phyloP scores from a whole-genome alignment of 139 green algal species.

The Haematococcus lacustris region DNA sequence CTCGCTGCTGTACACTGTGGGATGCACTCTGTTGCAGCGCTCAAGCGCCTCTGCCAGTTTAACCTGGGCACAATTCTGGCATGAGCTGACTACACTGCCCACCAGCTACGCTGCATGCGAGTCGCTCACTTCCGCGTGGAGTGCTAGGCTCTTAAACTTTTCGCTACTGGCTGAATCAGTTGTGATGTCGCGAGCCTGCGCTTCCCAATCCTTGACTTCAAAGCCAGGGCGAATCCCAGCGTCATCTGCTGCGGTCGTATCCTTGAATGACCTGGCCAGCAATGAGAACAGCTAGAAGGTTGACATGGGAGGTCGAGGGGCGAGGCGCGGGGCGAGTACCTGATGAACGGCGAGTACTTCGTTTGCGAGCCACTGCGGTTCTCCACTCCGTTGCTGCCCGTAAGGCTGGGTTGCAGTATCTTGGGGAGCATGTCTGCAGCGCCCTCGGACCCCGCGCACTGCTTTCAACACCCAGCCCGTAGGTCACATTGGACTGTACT shows the following conservation, averaged over 20 bases:
- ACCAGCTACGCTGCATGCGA: neutral
- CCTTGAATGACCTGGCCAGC: neutral
- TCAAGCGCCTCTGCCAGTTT: slow-evolving; percentile 57
- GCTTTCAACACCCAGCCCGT: no score
- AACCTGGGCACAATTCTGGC: neutral
- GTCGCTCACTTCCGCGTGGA: slow-evolving; percentile 39
- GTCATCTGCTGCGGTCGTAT: neutral
- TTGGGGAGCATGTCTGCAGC: neutral
- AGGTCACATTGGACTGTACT: no score
- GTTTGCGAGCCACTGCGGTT: neutral
- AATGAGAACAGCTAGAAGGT: neutral
- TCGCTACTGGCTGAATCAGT: slow-evolving; percentile 6
- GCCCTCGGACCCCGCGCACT: no score
- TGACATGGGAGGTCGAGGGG: neutral
- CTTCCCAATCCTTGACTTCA: slow-evolving; percentile 25
- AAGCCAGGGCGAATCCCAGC: no score
- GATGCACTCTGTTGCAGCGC: slow-evolving; percentile 28
- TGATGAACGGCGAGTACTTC: neutral
- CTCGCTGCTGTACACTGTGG: slow-evolving; percentile 5
- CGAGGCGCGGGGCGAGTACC: neutral
- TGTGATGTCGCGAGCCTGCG: slow-evolving; percentile 30
- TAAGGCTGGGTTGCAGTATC: neutral
- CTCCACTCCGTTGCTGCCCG: neutral
- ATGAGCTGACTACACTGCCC: neutral
- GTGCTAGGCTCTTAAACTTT: slow-evolving; percentile 44